Percentiles rank a stretch among this genome's conserved stretches.
Conservation (phyloP, 805 yeast genomes). For the Candida berthetii region DNA sequence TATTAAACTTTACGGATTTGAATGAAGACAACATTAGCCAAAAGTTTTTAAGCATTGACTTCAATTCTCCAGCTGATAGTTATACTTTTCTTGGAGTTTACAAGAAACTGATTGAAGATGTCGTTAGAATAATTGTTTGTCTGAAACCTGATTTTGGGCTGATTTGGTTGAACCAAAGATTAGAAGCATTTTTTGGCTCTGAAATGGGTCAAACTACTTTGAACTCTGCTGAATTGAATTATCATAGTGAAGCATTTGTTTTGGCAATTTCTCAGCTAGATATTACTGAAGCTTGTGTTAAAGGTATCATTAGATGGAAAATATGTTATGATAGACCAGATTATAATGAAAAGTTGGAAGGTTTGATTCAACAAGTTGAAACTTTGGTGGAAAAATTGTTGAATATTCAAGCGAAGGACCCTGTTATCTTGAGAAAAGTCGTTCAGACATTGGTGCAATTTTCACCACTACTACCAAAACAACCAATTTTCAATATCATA, state of each 20-base stretch:
- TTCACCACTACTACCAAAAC: conserved; percentile 81
- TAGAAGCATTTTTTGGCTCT: conserved; percentile 68
- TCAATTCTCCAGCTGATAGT: conserved; percentile 80
- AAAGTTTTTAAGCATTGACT: conserved; percentile 73
- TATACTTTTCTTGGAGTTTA: conserved; percentile 73
- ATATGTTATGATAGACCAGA: conserved; percentile 71
- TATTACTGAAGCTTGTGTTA: conserved; percentile 81
- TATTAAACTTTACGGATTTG: conserved; percentile 65
- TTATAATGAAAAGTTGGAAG: conserved; percentile 45
- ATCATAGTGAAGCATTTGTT: conserved; percentile 61
- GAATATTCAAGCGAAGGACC: conserved; percentile 71
- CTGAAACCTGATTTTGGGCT: conserved; percentile 78
- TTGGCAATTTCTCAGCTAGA: conserved; percentile 78
- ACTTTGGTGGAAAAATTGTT: conserved; percentile 68
- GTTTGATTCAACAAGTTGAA: conserved; percentile 51
- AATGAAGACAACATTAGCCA: conserved; percentile 61
- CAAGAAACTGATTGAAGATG: conserved; percentile 81
- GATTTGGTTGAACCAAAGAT: conserved; percentile 70
- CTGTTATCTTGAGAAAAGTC: conserved; percentile 74
- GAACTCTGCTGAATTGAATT: conserved; percentile 44
- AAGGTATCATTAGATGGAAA: conserved; percentile 94
- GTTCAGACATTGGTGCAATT: conserved; percentile 92
- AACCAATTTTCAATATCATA: conserved; percentile 74
- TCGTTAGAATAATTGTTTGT: conserved; percentile 83
- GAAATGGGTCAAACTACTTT: conserved; percentile 62